Evolutionary conservation across 2,329 filamentous ascomycete species (phyloP).

Genomic region (Scopulariopsis brevicaulis): DNA sequence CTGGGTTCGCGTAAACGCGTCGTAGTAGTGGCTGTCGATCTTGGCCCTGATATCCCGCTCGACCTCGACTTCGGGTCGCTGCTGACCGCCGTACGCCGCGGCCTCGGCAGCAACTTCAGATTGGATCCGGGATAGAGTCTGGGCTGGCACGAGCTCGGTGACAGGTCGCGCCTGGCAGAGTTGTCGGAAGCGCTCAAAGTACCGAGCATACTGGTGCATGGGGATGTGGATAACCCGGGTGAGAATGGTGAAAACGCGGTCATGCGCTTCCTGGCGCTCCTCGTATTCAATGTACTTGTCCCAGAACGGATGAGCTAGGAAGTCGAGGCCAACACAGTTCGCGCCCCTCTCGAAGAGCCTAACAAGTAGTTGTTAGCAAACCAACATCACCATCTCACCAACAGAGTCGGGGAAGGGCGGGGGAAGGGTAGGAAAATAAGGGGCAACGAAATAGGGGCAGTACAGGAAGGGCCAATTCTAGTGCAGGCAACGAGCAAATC

Average conservation of each 20-base stretch:
- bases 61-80: constrained; percentile 63
- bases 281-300: constrained; percentile 98
- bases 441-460: constrained; percentile 41
- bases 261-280: constrained; percentile 73
- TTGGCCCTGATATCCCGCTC: constrained; percentile 74
- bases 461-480: constrained; percentile 28
- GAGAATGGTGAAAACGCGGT: constrained; percentile 77
- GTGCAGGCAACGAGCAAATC: constrained; percentile 39
- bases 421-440: constrained; percentile 24
- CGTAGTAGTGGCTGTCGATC: constrained; percentile 70
- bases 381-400: neutral
- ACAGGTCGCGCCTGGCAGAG: constrained; percentile 65
- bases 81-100: constrained; percentile 33
- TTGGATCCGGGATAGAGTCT: constrained; percentile 57
- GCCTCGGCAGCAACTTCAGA: constrained; percentile 61
- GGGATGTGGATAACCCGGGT: constrained; percentile 77
- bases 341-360: constrained; percentile 92
- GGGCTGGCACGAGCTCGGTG: constrained; percentile 57
- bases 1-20: constrained; percentile 71
- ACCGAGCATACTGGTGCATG: constrained; percentile 90
- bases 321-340: constrained; percentile 78
- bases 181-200: constrained; percentile 82
- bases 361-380: constrained; percentile 6
- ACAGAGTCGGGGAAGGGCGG: constrained; percentile 21
- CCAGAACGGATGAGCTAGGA: constrained; percentile 92